Evolutionary conservation across 768 basidiomycete species (phyloP).

Genomic region (Pisolithus tinctorius): DNA sequence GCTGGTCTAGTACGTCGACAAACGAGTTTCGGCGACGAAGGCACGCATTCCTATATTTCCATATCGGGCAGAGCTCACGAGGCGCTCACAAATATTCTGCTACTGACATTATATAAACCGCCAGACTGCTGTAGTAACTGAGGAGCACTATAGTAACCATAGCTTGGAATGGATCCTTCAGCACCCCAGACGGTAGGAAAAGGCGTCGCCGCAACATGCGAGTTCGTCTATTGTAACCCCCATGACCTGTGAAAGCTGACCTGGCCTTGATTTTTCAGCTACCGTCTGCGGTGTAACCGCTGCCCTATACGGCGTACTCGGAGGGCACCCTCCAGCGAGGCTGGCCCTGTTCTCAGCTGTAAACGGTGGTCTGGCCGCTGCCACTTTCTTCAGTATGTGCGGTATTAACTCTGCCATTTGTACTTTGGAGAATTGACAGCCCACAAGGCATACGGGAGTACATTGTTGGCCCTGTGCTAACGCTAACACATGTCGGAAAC

Average conservation of each 20-base stretch:
- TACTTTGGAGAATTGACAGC: neutral
- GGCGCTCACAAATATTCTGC: no score
- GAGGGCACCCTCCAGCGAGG: constrained; percentile 39
- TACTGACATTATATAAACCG: no score
- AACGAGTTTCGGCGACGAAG: no score
- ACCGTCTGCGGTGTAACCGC: constrained; percentile 42
- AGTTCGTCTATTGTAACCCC: constrained; percentile 48
- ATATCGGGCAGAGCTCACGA: no score
- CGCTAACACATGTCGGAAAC: constrained; percentile 35
- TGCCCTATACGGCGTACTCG: constrained; percentile 40
- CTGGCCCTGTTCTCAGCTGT: constrained; percentile 56
- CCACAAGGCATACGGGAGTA: constrained; percentile 68
- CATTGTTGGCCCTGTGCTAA: constrained; percentile 57
- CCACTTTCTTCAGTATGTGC: constrained; percentile 71
- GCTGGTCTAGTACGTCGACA: no score
- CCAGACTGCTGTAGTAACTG: neutral
- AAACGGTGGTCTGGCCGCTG: constrained; percentile 66
- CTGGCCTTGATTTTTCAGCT: constrained; percentile 37
- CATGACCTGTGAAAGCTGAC: constrained; percentile 15
- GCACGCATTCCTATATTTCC: no score
- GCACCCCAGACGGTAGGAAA: constrained; percentile 41
- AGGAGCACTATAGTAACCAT: neutral
- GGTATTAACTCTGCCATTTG: neutral
- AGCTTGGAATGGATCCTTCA: constrained; percentile 21
- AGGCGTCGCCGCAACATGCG: constrained; percentile 66